Base-by-base conservation (phyloP, 352 stramenopile species). In the Phytopythium ostracodes region DNA sequence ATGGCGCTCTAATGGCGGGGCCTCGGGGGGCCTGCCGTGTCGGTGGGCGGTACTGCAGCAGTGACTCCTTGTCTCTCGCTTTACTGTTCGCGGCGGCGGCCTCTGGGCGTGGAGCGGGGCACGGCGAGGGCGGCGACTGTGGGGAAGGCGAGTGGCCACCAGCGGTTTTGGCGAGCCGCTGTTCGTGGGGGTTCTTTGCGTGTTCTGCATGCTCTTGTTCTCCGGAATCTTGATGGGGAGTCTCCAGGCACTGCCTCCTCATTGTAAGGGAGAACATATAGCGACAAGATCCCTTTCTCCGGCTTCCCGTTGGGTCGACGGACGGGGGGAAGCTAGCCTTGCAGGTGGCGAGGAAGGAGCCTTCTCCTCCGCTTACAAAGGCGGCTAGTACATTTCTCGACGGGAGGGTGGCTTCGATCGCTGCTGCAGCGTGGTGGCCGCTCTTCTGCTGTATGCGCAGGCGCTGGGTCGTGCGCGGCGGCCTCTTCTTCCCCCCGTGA, bases 161-260 rank as follows among this genome's bases (percentile, higher is more conserved):
- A 72, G 73, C 69, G 79, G 77, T 79, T 88, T 87, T 85, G 81
- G 81, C 82, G 80, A 91, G 73, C 82, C 66, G 73, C 66, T 65
- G 64, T 64, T 65, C 43, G 73, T 64, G 69, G 70, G 46, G 59
- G 20, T 68, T 63, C 51, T 77, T 53, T 63, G 44, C 31, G 52
- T 62, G 53, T 36, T 53, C 24, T 53, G 24, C 47, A 53, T 36
- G 47, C 47, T 29, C 55, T 62, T 60, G 82, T 89, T 82, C 75
- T 64, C 75, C 82, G 68, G 75, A 87, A 91, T 91, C 82, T 89
- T 91, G 80, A 91, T 89, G 80, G 59, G 75, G 66, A 82, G 77
- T 62, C 76, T 85, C 64, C 73, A 84, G 78, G 72, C 82, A 88
- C 79, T 85, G 81, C 78, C 69, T 89, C 67, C 69, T 79, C 82